phyloP scores from a whole-genome alignment of 1,139 yeast genomes.

The Candida labiduridarum region DNA sequence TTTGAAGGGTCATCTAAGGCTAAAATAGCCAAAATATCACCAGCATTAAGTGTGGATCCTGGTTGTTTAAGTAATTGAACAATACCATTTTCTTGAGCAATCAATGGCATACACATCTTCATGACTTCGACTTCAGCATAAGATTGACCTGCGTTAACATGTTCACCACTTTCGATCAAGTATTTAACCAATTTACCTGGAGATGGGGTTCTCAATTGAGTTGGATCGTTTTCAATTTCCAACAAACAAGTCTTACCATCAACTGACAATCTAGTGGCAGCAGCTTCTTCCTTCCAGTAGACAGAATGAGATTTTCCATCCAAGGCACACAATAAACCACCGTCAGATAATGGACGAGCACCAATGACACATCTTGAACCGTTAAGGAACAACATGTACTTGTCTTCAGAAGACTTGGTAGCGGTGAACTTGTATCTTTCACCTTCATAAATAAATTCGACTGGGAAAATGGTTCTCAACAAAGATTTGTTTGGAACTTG shows the following conservation, averaged over 20 bases:
- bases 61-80: constrained; percentile 95
- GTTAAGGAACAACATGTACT: constrained; percentile 86
- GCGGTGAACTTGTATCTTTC: constrained; percentile 92
- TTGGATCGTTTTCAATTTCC: constrained; percentile 96
- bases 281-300: constrained; percentile 97
- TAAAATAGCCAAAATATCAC: constrained; percentile 93
- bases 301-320: constrained; percentile 94
- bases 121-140: constrained; percentile 98
- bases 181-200: constrained; percentile 97
- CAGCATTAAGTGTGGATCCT: constrained; percentile 95
- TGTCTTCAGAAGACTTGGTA: constrained; percentile 84
- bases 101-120: constrained; percentile 96
- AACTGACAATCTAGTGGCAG: constrained; percentile 93
- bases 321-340: constrained; percentile 84
- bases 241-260: constrained; percentile 92
- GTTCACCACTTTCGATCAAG: constrained; percentile 94
- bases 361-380: constrained; percentile 91
- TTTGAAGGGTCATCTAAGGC: constrained; percentile 95
- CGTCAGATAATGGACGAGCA: constrained; percentile 86
- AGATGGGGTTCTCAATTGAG: constrained; percentile 97
- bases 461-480: constrained; percentile 84
- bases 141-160: constrained; percentile 86
- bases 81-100: constrained; percentile 90
- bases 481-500: constrained; percentile 85
- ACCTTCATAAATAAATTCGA: constrained; percentile 95